A percentile compares a stretch with the other conserved stretches of the same genome.
These are phyloP conservation scores for Dryas integrifolia DNA, from an alignment of 331 rosid genomes.

Conservation along the genomic window DNA sequence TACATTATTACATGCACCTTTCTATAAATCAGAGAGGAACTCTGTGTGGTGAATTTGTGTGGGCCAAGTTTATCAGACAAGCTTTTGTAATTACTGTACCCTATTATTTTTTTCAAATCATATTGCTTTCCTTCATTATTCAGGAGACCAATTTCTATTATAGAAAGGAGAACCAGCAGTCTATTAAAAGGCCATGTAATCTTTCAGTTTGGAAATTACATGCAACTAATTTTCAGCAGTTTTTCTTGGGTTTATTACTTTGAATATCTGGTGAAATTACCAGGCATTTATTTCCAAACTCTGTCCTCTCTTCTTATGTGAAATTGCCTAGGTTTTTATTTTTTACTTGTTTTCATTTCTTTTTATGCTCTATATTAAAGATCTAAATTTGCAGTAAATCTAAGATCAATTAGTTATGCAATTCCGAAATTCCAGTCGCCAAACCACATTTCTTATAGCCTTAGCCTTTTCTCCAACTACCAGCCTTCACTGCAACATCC, in stretches of 20 bases:
- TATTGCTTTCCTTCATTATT: background rate
- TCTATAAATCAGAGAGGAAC: background rate
- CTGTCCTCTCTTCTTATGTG: background rate
- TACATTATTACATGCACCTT: background rate
- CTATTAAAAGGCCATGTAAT: background rate
- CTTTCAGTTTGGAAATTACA: no score
- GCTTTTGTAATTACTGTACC: background rate
- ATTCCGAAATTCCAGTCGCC: background rate
- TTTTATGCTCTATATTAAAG: background rate
- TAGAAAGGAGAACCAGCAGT: background rate
- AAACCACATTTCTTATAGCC: background rate
- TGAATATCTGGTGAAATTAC: background rate
- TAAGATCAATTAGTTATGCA: background rate
- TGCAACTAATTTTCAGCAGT: background rate
- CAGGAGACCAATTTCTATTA: background rate
- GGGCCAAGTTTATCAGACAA: background rate
- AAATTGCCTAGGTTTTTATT: background rate
- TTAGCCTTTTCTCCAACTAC: background rate
- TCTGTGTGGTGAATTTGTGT: background rate
- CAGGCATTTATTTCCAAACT: background rate
- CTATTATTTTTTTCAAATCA: background rate
- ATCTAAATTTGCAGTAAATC: no score
- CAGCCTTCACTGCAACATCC: background rate
- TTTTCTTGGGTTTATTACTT: background rate
- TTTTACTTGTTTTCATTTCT: background rate